phyloP scores from a whole-genome alignment of 2,329 filamentous ascomycete genomes.

The Calonectria hawksworthii region DNA sequence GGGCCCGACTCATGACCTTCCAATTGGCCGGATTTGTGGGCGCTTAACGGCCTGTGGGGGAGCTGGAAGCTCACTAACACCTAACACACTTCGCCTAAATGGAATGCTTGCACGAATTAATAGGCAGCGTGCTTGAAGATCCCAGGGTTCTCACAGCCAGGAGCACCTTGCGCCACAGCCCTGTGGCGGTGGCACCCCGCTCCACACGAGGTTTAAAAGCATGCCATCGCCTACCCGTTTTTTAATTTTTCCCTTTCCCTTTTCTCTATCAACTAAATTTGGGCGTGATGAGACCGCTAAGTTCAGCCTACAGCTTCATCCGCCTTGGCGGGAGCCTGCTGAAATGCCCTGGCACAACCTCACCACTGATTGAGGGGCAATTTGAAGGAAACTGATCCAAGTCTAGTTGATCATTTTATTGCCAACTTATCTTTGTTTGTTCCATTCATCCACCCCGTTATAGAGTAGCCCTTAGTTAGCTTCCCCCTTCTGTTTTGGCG shows the following conservation, averaged over 20 bases:
- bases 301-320: slow-evolving; percentile 68
- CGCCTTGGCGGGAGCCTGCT: slow-evolving; percentile 69
- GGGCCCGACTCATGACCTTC: neutral
- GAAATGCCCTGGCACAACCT: slow-evolving; percentile 74
- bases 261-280: slow-evolving; percentile 81
- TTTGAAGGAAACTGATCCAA: slow-evolving; percentile 77
- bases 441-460: neutral
- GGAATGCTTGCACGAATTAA: neutral
- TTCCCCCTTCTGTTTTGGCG: neutral
- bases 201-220: neutral
- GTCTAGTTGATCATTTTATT: slow-evolving; percentile 53
- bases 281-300: slow-evolving; percentile 79
- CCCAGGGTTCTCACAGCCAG: neutral
- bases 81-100: neutral
- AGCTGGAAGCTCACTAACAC: neutral
- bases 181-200: slow-evolving; percentile 14
- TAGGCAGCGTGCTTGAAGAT: neutral
- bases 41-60: slow-evolving; percentile 3
- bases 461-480: too few relatives aligned
- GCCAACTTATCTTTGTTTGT: slow-evolving; percentile 44
- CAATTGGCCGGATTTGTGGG: neutral
- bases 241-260: slow-evolving; percentile 46
- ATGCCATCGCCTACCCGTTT: slow-evolving; percentile 25
- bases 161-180: slow-evolving; percentile 18
- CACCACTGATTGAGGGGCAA: slow-evolving; percentile 74